Base-by-base conservation (phyloP, 2,329 filamentous ascomycete species). In the Fusarium piperis region DNA sequence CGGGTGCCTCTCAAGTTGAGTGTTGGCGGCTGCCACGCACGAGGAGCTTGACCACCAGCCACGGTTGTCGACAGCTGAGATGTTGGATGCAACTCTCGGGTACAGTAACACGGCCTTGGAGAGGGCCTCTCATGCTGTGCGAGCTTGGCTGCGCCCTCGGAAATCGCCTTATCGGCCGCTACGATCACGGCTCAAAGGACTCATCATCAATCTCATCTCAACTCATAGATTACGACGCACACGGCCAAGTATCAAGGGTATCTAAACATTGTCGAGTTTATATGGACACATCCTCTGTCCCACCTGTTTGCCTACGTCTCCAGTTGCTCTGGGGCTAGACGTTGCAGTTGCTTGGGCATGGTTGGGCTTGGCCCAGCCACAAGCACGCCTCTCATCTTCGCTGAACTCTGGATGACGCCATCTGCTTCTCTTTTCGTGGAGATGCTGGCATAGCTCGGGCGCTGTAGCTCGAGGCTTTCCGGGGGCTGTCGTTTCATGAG, bases 401-500 rank as follows among this genome's bases (percentile, higher is more conserved):
- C 57, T 52, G 62, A 65, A 71, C 61, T 62, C 41, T 66, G 36
- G 46, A 53, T 59, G 67, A 65, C 51, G n/a, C 67, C 38, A 65
- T 65, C 32, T 26, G 60, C 52, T 57, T 41, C 58, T 60, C 44
- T 44, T 36, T 51, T 36, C 39, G 41, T 61, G 48, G 28, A 33
- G 18, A n/a, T 39, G 53, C 12, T 59, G 52, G 18, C 20, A 59
- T 48, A 57, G 44, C 30, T 62, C 60, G 48, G 66, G 28, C 35
- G 44, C 62, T 52, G 39, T 57, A 41, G 39, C 46, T 75, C 51
- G 65, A 75, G 65, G 68, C 63, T 74, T 74, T 71, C 74, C 69
- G 58, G 26, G 44, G 18, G 44, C 26, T 35, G 55, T 62, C 60
- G 52, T 62, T 64, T 41, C 39, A 61, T 52, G 39, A 36, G 33